Evolutionary conservation across 164 flowering plant species (phyloP).

Genomic region (Macadamia tetraphylla): DNA sequence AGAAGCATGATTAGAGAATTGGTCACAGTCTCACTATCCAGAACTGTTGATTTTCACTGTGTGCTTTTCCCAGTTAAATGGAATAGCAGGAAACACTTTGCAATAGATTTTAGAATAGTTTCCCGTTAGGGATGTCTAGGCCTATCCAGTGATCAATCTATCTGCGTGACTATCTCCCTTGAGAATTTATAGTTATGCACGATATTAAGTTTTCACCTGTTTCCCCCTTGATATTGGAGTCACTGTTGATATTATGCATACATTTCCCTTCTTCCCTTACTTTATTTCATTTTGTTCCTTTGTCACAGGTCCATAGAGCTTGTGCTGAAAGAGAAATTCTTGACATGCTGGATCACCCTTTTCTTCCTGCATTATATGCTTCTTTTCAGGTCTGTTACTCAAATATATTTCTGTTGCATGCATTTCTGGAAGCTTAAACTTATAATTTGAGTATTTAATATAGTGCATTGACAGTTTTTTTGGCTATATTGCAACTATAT

Average conservation of each 20-base stretch:
- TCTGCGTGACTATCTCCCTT: too few species aligned
- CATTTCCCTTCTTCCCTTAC: not conserved
- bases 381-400: conserved; percentile 77
- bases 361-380: conserved; percentile 96
- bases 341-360: conserved; percentile 93
- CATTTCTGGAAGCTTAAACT: not conserved
- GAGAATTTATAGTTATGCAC: too few species aligned
- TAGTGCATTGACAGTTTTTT: not conserved
- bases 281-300: not conserved
- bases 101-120: too few species aligned
- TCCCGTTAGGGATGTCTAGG: too few species aligned
- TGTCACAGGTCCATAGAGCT: conserved; percentile 90
- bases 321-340: conserved; percentile 98
- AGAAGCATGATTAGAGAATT: too few species aligned
- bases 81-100: too few species aligned
- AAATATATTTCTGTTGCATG: not conserved
- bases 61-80: too few species aligned
- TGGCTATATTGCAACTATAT: not conserved
- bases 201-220: not conserved
- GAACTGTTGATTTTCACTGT: too few species aligned
- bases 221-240: not conserved
- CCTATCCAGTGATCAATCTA: too few species aligned
- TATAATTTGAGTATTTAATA: not conserved
- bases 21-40: too few species aligned
- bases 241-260: not conserved